Base-by-base conservation (phyloP, 495 filamentous ascomycete species). In the Cercophora samala region DNA sequence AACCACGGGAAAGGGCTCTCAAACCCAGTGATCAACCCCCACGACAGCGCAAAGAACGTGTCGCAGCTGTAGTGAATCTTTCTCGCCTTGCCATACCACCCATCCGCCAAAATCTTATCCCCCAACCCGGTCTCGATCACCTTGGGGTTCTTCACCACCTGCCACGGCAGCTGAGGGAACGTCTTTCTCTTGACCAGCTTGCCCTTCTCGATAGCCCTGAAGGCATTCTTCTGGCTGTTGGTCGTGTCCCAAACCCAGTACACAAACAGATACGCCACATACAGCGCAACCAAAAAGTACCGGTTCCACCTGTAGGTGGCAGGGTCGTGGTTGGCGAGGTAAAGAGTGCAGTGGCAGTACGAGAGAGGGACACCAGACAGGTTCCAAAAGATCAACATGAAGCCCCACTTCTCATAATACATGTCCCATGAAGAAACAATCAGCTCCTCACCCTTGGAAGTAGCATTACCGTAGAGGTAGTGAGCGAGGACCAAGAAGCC, bases 381-480 rank as follows among this genome's bases (percentile, higher is more conserved):
- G 80, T 99, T 99, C 95, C 95, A 99, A 87, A 99, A 99, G 79
- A 97, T 97, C 64, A 99, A 85, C 94, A 99, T 97, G 82, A 98
- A 99, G 72, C 95, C 95, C 92, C 93, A 97, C 84, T 99, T 99
- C 84, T 99, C 95, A 75, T 94, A 93, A 84, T 96, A 97, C 92
- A 99, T 97, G 77, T 99, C 95, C 77, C 94, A 99, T 21, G 94
- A 96, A 11, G 91, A 91, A 60, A 92, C 84, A 80, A 99, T 97
- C 73, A 92, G 86, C 81, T 99, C 93, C 81, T 99, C 95, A 60
- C 91, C 95, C 81, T 99, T 99, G 70, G 90, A 88, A 82, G 93
- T 97, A 56, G 96, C 95, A 78, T 97, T 97, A 75, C 93, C 93
- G 74, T 99, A 99, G 42, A 98, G 84, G 79, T 89, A 98, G 75